phyloP scores from a whole-genome alignment of 768 basidiomycete genomes.

The Gloeopeniophorella convolvens region DNA sequence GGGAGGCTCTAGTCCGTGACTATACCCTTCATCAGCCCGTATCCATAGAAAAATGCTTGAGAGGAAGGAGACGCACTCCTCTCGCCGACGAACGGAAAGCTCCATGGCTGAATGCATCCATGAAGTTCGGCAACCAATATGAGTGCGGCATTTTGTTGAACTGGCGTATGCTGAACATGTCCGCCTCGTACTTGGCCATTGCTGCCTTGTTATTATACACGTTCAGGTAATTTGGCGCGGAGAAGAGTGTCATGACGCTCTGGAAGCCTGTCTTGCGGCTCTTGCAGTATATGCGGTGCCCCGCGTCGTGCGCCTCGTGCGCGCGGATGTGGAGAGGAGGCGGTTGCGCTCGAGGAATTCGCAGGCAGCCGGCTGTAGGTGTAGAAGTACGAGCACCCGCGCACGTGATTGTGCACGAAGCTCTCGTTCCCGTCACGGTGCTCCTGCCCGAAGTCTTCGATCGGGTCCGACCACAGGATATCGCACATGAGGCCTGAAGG shows the following conservation, averaged over 20 bases:
- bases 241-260: constrained; percentile 99
- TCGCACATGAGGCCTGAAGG: constrained; percentile 97
- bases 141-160: constrained; percentile 95
- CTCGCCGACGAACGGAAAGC: constrained; percentile 91
- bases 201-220: constrained; percentile 99
- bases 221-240: constrained; percentile 96
- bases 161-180: constrained; percentile 97
- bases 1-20: too few species aligned
- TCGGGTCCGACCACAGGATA: constrained; percentile 94
- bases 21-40: constrained; percentile 28
- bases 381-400: constrained; percentile 96
- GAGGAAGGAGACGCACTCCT: constrained; percentile 68
- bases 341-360: constrained; percentile 96
- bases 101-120: constrained; percentile 99
- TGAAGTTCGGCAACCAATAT: constrained; percentile 96
- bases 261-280: constrained; percentile 98
- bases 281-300: constrained; percentile 87
- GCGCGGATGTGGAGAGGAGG: constrained; percentile 88
- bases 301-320: constrained; percentile 96
- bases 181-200: constrained; percentile 97
- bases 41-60: background rate
- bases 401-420: constrained; percentile 93
- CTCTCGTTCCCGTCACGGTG: constrained; percentile 88
- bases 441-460: constrained; percentile 95
- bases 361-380: constrained; percentile 96